A percentile compares a stretch with the other conserved stretches of the same genome.
These are phyloP conservation scores for Trametes punicea DNA, from an alignment of 768 basidiomycete genomes.

Conservation along the genomic window DNA sequence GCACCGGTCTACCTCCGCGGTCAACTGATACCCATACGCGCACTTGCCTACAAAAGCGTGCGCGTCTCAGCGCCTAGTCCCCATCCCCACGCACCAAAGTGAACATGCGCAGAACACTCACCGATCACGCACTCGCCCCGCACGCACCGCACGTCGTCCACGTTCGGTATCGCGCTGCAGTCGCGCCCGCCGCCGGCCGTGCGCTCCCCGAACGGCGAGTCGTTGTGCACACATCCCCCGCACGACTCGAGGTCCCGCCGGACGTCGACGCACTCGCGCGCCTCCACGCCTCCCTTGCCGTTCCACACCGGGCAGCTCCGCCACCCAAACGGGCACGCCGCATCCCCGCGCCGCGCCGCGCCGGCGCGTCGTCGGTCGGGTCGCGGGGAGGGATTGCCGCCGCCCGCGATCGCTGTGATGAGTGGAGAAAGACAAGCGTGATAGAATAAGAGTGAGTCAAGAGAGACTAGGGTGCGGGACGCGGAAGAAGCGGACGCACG, in stretches of 20 bases:
- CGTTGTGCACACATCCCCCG: slow-evolving; percentile 23
- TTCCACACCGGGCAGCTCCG: slow-evolving; percentile 20
- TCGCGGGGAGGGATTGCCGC: background rate
- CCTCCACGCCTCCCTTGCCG: slow-evolving; percentile 2
- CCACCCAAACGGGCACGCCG: background rate
- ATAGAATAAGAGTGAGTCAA: too few species aligned
- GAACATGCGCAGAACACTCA: slow-evolving; percentile 22
- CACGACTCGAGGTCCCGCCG: slow-evolving; percentile 23
- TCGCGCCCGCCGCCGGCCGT: slow-evolving; percentile 36
- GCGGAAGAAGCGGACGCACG: background rate
- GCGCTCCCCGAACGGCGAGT: slow-evolving; percentile 23
- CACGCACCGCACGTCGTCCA: slow-evolving; percentile 35
- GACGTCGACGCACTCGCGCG: slow-evolving; percentile 22
- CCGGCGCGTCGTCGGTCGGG: slow-evolving; percentile 4
- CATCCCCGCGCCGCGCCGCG: slow-evolving; percentile 1
- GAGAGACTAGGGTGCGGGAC: too few species aligned
- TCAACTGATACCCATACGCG: background rate
- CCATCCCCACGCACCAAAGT: background rate
- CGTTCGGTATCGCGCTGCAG: slow-evolving; percentile 42
- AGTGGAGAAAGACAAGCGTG: background rate
- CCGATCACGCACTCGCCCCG: slow-evolving; percentile 37
- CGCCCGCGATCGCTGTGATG: background rate
- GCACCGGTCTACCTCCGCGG: background rate
- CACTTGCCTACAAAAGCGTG: background rate
- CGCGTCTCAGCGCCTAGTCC: background rate